A percentile compares a stretch with the other conserved stretches of the same genome.
These are phyloP conservation scores for Paramecium pentaurelia DNA, from an alignment of 73 alveolate genomes.

Conservation along the genomic window DNA sequence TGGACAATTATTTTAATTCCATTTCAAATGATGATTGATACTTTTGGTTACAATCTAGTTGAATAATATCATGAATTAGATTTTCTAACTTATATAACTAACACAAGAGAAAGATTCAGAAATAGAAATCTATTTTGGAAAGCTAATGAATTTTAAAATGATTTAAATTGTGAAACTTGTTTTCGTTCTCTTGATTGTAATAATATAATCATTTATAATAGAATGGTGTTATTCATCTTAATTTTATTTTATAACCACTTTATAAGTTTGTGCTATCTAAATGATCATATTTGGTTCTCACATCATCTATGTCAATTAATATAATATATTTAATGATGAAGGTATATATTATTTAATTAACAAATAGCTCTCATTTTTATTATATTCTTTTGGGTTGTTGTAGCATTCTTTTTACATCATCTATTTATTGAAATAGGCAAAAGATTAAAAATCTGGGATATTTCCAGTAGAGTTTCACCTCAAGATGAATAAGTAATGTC, in stretches of 20 bases:
- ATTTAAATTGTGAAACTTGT: not conserved
- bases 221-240: slow-evolving; percentile 49
- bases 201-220: not conserved
- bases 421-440: not conserved
- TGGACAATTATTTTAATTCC: slow-evolving; percentile 41
- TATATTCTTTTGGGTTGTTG: slow-evolving; percentile 25
- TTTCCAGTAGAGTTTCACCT: not conserved
- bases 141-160: not conserved
- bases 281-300: not conserved
- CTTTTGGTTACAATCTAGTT: slow-evolving; percentile 34
- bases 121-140: slow-evolving; percentile 17
- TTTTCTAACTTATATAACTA: slow-evolving; percentile 24
- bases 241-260: not conserved
- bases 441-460: slow-evolving; percentile 8
- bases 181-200: not conserved
- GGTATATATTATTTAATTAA: not conserved
- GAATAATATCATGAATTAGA: slow-evolving; percentile 50
- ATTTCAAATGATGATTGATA: slow-evolving; percentile 43
- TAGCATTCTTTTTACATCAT: not conserved
- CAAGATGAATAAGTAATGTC: slow-evolving; percentile 16
- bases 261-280: not conserved
- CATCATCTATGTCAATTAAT: not conserved
- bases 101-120: slow-evolving; percentile 29
- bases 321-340: not conserved
- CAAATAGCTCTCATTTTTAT: not conserved